phyloP scores from a whole-genome alignment of 768 basidiomycete species.

The Antrodiella citrinella region DNA sequence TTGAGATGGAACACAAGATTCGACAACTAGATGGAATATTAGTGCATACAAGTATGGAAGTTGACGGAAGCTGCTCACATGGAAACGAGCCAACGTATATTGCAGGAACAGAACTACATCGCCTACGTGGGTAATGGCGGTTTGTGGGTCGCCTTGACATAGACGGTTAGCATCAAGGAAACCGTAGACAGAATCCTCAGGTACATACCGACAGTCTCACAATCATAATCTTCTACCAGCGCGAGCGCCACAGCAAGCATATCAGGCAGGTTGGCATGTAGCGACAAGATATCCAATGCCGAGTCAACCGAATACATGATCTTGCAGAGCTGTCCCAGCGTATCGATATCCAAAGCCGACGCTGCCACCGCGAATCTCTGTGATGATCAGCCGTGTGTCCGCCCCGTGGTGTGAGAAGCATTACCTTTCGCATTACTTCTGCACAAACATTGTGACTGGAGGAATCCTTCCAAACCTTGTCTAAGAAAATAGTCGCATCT shows the following conservation, averaged over 20 bases:
- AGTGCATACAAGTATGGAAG: not conserved
- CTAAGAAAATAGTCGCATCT: conserved; percentile 27
- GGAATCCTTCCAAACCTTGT: conserved; percentile 45
- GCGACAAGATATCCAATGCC: conserved; percentile 59
- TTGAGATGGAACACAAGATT: conserved; percentile 38
- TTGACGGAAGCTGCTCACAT: conserved; percentile 36
- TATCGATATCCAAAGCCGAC: conserved; percentile 53
- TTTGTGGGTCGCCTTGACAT: conserved; percentile 69
- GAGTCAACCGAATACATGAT: conserved; percentile 49
- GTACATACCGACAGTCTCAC: conserved; percentile 67
- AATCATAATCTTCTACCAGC: conserved; percentile 67
- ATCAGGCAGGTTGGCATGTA: conserved; percentile 58
- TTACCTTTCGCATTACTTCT: conserved; percentile 47
- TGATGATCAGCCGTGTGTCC: conserved; percentile 1
- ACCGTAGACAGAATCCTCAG: not conserved
- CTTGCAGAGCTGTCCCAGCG: conserved; percentile 63
- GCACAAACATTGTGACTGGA: conserved; percentile 53
- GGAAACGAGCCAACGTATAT: conserved; percentile 54
- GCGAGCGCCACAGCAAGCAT: conserved; percentile 54
- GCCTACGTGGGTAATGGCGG: conserved; percentile 69
- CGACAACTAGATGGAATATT: conserved; percentile 35
- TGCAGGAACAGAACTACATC: conserved; percentile 74
- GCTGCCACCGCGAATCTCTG: conserved; percentile 55
- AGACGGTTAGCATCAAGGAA: not conserved
- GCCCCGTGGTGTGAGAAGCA: conserved; percentile 9